Evolutionary conservation across 108 stramenopile genomes (phyloP).

Genomic region (Skeletonema potamos): DNA sequence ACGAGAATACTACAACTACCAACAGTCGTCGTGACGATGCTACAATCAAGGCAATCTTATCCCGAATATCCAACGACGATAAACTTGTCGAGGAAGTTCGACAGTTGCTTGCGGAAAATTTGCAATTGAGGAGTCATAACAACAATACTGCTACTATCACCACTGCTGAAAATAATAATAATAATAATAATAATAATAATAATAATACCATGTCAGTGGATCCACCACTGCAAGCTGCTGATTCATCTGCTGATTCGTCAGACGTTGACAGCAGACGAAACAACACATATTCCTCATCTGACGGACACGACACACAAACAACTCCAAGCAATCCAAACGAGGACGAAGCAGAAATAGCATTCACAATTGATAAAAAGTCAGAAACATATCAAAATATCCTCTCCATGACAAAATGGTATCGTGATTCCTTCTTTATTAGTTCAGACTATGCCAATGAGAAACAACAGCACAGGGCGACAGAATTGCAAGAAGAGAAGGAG

Average conservation of each 20-base stretch:
- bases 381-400: constrained; percentile 31
- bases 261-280: neutral
- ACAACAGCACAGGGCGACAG: neutral
- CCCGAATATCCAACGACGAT: constrained; percentile 36
- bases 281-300: too few species aligned
- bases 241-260: neutral
- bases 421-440: constrained; percentile 33
- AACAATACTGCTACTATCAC: too few species aligned
- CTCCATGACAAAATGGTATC: constrained; percentile 39
- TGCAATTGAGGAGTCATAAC: constrained; percentile 9
- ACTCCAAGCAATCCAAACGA: neutral
- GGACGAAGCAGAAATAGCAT: constrained; percentile 28
- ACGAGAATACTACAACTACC: neutral
- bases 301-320: neutral
- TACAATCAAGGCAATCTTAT: constrained; percentile 27
- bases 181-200: neutral
- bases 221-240: too few species aligned
- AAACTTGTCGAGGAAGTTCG: constrained; percentile 38
- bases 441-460: constrained; percentile 20
- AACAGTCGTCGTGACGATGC: neutral
- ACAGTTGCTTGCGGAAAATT: constrained; percentile 10
- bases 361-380: constrained; percentile 30
- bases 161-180: too few species aligned
- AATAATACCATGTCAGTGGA: neutral
- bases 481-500: neutral